phyloP scores from a whole-genome alignment of 495 filamentous ascomycete species.

The Daldinia loculata region DNA sequence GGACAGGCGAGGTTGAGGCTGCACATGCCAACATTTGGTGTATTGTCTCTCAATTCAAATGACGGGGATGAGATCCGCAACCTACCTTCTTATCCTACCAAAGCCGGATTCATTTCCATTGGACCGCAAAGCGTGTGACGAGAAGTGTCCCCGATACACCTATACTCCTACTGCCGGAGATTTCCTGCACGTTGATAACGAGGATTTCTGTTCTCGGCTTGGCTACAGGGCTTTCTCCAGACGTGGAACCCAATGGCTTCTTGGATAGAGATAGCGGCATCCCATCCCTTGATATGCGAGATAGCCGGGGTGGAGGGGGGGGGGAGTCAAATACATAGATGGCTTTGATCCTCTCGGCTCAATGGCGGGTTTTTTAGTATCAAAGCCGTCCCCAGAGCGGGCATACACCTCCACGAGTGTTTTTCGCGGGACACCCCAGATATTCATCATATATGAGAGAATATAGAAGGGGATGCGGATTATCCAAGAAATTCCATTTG shows the following conservation, averaged over 20 bases:
- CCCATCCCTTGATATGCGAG: slow-evolving; percentile 35
- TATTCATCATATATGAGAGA: not conserved
- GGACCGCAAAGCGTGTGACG: slow-evolving; percentile 21
- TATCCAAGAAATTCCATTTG: slow-evolving; percentile 6
- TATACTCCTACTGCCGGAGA: slow-evolving; percentile 6
- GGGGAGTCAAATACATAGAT: slow-evolving; percentile 3
- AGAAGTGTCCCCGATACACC: slow-evolving; percentile 13
- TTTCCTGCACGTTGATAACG: slow-evolving; percentile 35
- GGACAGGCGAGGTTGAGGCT: slow-evolving; percentile 27
- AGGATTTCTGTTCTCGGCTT: slow-evolving; percentile 27
- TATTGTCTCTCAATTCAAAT: slow-evolving; percentile 25
- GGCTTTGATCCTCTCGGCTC: slow-evolving; percentile 26
- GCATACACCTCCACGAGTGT: slow-evolving; percentile 26
- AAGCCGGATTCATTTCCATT: slow-evolving; percentile 17
- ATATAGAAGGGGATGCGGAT: not conserved
- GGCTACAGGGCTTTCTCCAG: slow-evolving; percentile 21
- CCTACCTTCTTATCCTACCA: slow-evolving; percentile 18
- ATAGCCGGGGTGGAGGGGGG: slow-evolving; percentile 23
- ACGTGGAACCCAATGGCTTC: slow-evolving; percentile 27
- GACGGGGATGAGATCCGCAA: slow-evolving; percentile 14
- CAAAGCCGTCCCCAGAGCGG: slow-evolving; percentile 20
- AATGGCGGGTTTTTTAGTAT: slow-evolving; percentile 33
- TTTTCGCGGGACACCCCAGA: slow-evolving; percentile 13
- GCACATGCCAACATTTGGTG: slow-evolving; percentile 24
- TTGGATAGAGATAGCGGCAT: slow-evolving; percentile 34